phyloP scores from a whole-genome alignment of 2,329 filamentous ascomycete species.

The Xylaria arbuscula region DNA sequence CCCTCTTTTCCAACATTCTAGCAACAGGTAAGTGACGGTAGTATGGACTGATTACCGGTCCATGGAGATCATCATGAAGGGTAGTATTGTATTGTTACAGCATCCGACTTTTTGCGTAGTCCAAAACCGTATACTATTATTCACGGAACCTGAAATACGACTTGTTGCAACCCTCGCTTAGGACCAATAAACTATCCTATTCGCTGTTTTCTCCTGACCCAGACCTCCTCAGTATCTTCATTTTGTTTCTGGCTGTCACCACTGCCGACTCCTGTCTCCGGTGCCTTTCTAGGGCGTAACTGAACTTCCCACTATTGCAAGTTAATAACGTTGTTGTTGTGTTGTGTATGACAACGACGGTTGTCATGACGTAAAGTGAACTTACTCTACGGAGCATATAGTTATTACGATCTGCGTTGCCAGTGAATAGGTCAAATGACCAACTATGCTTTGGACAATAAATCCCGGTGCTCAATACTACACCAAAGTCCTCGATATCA shows the following conservation, averaged over 20 bases:
- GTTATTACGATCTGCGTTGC: constrained; percentile 68
- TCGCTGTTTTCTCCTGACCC: constrained; percentile 50
- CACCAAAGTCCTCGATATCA: constrained; percentile 79
- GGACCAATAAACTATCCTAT: constrained; percentile 43
- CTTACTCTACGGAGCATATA: constrained; percentile 66
- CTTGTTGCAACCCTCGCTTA: not conserved
- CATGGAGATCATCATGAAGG: not conserved
- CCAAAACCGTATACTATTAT: not conserved
- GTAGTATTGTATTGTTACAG: not conserved
- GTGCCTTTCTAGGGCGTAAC: constrained; percentile 25
- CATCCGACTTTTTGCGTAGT: not conserved
- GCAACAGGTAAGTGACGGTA: not conserved
- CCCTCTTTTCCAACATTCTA: not conserved
- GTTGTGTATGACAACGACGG: not conserved
- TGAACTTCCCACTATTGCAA: constrained; percentile 36
- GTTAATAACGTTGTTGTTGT: not conserved
- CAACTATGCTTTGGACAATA: constrained; percentile 76
- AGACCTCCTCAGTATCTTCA: constrained; percentile 42
- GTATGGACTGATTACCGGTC: not conserved
- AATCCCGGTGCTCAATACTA: constrained; percentile 70
- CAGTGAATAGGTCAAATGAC: constrained; percentile 76
- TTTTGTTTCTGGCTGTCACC: constrained; percentile 34
- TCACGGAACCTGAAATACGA: not conserved
- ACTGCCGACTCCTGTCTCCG: not conserved
- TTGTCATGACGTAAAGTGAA: not conserved